A percentile compares a stretch with the other conserved stretches of the same genome.
Evolutionary conservation across 2,329 filamentous ascomycete species (phyloP).

Genomic region (Leptodontidium sp.): DNA sequence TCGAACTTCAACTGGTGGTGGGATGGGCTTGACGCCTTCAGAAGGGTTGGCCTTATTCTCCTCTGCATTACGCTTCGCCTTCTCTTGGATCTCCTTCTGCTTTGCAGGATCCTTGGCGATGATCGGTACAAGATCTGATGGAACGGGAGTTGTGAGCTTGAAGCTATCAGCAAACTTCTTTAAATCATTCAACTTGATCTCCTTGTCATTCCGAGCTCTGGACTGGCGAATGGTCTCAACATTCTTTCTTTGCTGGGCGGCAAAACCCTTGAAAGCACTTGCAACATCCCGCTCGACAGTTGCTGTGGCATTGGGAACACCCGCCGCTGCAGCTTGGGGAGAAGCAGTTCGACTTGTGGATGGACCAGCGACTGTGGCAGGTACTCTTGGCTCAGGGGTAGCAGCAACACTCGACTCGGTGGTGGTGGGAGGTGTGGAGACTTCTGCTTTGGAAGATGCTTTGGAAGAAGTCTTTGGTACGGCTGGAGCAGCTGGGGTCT

Average conservation of each 20-base stretch:
- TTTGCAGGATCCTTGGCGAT: slow-evolving; percentile 96
- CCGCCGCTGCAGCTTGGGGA: slow-evolving; percentile 44
- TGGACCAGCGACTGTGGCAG: slow-evolving; percentile 39
- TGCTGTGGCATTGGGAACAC: slow-evolving; percentile 61
- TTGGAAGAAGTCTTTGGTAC: slow-evolving; percentile 39
- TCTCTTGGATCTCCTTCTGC: slow-evolving; percentile 91
- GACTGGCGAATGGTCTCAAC: slow-evolving; percentile 63
- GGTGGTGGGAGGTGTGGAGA: slow-evolving; percentile 43
- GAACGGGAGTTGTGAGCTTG: slow-evolving; percentile 92
- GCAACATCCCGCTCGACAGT: slow-evolving; percentile 70
- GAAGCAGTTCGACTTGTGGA: slow-evolving; percentile 48
- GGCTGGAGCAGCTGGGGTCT: slow-evolving; percentile 43
- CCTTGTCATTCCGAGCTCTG: slow-evolving; percentile 79
- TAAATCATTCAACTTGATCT: slow-evolving; percentile 90
- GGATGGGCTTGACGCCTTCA: slow-evolving; percentile 52
- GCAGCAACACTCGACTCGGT: slow-evolving; percentile 40
- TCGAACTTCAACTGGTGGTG: slow-evolving; percentile 56
- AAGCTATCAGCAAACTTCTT: slow-evolving; percentile 95
- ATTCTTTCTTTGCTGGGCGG: slow-evolving; percentile 61
- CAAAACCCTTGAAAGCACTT: slow-evolving; percentile 71
- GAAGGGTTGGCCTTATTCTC: slow-evolving; percentile 58
- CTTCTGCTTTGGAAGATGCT: slow-evolving; percentile 38
- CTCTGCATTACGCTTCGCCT: slow-evolving; percentile 79
- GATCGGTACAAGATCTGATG: slow-evolving; percentile 89
- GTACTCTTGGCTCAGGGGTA: slow-evolving; percentile 41